Evolutionary conservation across 2,329 filamentous ascomycete genomes (phyloP), one percentile per base, ranked within the genome.

Genomic region (Esteya vermicola): DNA sequence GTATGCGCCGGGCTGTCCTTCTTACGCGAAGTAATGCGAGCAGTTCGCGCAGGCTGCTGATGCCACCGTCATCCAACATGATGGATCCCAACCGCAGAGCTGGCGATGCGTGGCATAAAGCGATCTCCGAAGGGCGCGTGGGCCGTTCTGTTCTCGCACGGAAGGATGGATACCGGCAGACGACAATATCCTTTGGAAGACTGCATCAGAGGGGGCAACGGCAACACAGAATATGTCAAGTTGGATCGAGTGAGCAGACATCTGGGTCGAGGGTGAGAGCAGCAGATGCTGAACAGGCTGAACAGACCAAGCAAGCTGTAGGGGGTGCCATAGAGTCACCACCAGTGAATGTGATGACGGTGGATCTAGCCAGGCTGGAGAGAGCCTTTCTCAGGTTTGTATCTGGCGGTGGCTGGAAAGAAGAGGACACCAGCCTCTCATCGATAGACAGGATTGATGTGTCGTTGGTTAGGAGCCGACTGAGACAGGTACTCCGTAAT

Each of bases 41-140:
- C 10, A 9, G 14, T 6, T 13, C 26, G 6, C 23, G 36, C 14
- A 28, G 34, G 9, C 12, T 45, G n/a, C 44, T 28, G n/a, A 45
- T 44, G 3, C 43, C 44, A 10, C 46, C 46, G 4, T 20, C 45
- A 9, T 43, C 42, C 7, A 43, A 37, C n/a, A 41, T 41, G 4
- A 19, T 36, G 4, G 36, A 25, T 7, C 8, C 6, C 4, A 8
- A 8, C 14, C 18, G 18, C 10, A 20, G 41, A 12, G 25, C 2
- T 3, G n/a, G 31, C n/a, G n/a, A n/a, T n/a, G n/a, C n/a, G n/a
- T n/a, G n/a, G n/a, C n/a, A n/a, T n/a, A n/a, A n/a, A n/a, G n/a
- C n/a, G n/a, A n/a, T n/a, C n/a, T n/a, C n/a, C n/a, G n/a, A n/a
- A n/a, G n/a, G n/a, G n/a, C n/a, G n/a, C n/a, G n/a, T n/a, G n/a